phyloP scores from a whole-genome alignment of 345 rosid species.

The Gossypium stocksii region DNA sequence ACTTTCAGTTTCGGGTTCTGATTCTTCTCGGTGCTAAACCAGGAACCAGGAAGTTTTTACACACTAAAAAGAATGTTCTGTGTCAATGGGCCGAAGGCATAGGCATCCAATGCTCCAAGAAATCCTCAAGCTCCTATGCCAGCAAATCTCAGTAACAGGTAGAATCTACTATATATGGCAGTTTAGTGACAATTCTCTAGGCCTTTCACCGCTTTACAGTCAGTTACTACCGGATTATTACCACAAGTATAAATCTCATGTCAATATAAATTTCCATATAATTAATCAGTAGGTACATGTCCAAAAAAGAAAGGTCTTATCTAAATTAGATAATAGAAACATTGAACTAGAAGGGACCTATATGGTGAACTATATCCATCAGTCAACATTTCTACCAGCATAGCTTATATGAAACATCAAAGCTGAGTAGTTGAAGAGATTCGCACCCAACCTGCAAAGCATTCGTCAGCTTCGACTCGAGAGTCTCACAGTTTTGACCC shows the following conservation, averaged over 20 bases:
- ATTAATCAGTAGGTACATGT: too few relatives aligned
- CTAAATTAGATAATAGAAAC: neutral
- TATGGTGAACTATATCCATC: conserved; percentile 6
- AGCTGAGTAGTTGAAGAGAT: neutral
- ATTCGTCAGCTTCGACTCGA: neutral
- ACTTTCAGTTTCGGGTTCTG: neutral
- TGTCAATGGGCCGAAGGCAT: neutral
- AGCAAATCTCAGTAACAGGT: too few relatives aligned
- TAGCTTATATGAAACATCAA: conserved; percentile 6
- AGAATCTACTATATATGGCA: too few relatives aligned
- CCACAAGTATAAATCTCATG: neutral
- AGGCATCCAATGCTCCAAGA: neutral
- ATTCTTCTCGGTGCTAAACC: neutral
- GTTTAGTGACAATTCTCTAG: too few relatives aligned
- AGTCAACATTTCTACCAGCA: conserved; percentile 8
- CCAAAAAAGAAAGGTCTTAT: neutral
- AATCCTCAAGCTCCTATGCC: too few relatives aligned
- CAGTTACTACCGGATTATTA: too few relatives aligned
- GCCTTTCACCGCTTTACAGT: too few relatives aligned
- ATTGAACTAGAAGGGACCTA: neutral
- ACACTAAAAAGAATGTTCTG: neutral
- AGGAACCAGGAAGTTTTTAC: neutral
- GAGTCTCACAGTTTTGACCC: neutral
- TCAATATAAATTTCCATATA: neutral
- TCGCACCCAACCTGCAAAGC: neutral